Evolutionary conservation across 306 rosid species (phyloP), one percentile per base, ranked within the genome.

Genomic region (Senna siamea): DNA sequence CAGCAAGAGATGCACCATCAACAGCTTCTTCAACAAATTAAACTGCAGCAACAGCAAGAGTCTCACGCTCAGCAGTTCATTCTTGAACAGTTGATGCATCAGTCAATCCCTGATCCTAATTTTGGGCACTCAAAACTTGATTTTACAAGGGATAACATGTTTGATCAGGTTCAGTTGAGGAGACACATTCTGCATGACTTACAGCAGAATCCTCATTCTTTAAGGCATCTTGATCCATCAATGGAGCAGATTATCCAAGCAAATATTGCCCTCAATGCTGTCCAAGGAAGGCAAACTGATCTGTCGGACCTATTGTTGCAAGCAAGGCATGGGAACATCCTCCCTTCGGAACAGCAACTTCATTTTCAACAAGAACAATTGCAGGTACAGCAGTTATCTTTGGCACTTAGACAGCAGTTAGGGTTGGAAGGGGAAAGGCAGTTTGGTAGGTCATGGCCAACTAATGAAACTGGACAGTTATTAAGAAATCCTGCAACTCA

Each of bases 341-440:
- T 76, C 50, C 72, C 87, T 66, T 77, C 86, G 1, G 91, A 89
- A 32, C 88, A 78, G 60, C 90, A 86, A 57, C 80, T 79, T 77
- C 82, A 74, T 69, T 74, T 82, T 70, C 88, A 81, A 75, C 90
- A 88, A 60, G 84, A 86, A 52, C 90, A 82, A 83, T 38, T 78
- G 61, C 91, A 77, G 75, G 85, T 82, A 20, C 89, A 86, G 64
- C 89, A 89, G 78, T 12, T 86, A 34, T 85, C 90, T 9, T 22
- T 85, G 77, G 86, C 89, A 67, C 83, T 85, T 66, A 81, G 89
- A 44, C 89, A 83, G 78, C 87, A 85, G 76, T 51, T 79, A 64
- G 88, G 85, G n/a, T 74, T 85, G 79, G 94, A 87, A 34, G 88
- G 78, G 58, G 89, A 89, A 78, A 85, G 91, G 62, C 89, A 64